Evolutionary conservation across 345 rosid species (phyloP), one percentile per base, ranked within the genome.

Genomic region (Heritiera littoralis): DNA sequence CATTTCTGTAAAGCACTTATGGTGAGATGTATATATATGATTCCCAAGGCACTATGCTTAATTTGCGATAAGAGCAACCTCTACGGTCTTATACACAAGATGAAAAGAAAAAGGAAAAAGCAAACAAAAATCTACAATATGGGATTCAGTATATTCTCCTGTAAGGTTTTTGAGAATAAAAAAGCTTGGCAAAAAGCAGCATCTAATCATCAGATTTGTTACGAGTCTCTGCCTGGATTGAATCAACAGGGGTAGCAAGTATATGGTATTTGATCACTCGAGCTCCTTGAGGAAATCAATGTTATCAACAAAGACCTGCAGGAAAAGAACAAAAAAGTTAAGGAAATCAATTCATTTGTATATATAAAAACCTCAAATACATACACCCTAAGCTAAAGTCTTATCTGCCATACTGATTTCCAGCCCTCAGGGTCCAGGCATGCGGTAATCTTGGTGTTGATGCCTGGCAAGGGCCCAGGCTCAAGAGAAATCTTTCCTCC

Each of bases 351-450:
- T 45, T 48, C 9, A 69, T 46, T 4, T 5, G 17, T 12, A 69
- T 69, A 17, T 35, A 65, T 17, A 41, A 11, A 41, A 66, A 20
- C 30, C n/a, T 49, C 52, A 66, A 41, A 41, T 6, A 66, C 72
- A 40, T 41, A 9, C 15, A 38, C 14, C 7, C 43, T 5, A 54
- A 54, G 12, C 43, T 79, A 58, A 73, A 77, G 73, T 70, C 45
- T 69, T 9, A 78, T 61, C 65, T 28, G 41, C 35, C 84, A 67
- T 87, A 95, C 99, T 89, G 96, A 56, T 79, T 95, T 93, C 99
- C 98, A 95, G 67, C 98, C 98, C 65, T 95, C 99, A 12, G 98
- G 97, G 85, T 95, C 99, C 80, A 95, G 83, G 87, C 97, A 95
- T 12, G 97, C 98, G 17, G 97, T 95, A 74, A 95, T 93, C 88